These are phyloP conservation scores for Helenozyma rhizophorensis DNA, from an alignment of 805 yeast species.

Conservation along the genomic window DNA sequence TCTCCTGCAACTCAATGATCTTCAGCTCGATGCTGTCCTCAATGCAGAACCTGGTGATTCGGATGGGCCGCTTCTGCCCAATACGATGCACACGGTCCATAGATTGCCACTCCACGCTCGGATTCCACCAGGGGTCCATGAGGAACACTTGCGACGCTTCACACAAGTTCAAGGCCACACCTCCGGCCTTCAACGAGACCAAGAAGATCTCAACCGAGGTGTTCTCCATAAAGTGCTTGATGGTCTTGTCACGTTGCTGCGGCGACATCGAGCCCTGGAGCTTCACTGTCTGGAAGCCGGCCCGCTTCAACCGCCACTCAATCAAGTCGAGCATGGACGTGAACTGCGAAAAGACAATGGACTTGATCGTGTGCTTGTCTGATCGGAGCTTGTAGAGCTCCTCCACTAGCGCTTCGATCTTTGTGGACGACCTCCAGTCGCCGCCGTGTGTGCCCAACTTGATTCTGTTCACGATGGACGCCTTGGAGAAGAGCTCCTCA, in stretches of 20 bases:
- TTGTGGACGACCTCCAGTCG: conserved; percentile 91
- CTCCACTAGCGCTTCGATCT: conserved; percentile 93
- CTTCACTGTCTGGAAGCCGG: conserved; percentile 93
- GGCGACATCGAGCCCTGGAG: conserved; percentile 98
- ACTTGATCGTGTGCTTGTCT: conserved; percentile 83
- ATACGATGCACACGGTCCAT: conserved; percentile 98
- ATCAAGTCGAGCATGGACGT: conserved; percentile 94
- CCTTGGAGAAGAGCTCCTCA: conserved; percentile 53
- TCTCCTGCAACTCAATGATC: conserved; percentile 92
- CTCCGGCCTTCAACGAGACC: conserved; percentile 96
- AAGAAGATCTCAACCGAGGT: conserved; percentile 89
- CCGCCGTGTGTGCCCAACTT: conserved; percentile 66
- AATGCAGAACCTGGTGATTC: conserved; percentile 86
- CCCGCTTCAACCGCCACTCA: conserved; percentile 92
- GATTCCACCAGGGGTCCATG: conserved; percentile 99
- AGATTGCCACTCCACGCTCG: conserved; percentile 96
- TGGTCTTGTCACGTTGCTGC: conserved; percentile 86
- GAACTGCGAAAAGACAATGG: conserved; percentile 96
- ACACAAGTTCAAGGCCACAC: conserved; percentile 93
- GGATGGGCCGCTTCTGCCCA: conserved; percentile 92
- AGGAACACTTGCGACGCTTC: conserved; percentile 96
- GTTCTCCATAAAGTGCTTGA: conserved; percentile 87
- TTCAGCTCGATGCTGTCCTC: conserved; percentile 97
- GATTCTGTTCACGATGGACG: conserved; percentile 79
- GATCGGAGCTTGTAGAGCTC: conserved; percentile 84